Conservation (phyloP, 2,329 filamentous ascomycete genomes). For the Beauveria australis region DNA sequence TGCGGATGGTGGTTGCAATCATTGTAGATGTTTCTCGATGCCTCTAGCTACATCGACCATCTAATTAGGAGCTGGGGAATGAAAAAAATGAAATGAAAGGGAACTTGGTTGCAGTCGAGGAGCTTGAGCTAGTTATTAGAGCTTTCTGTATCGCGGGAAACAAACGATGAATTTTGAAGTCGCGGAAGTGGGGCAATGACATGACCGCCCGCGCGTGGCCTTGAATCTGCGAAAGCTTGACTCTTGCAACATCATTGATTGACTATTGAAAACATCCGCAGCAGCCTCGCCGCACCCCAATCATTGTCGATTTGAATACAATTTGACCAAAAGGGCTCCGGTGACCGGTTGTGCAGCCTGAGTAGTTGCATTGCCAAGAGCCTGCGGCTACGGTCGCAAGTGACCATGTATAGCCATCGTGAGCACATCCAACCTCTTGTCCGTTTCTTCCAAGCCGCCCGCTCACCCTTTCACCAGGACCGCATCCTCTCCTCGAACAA, state of each 20-base stretch:
- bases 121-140: background rate
- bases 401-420: constrained; percentile 28
- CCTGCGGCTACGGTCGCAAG: background rate
- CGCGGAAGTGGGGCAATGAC: constrained; percentile 2
- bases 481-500: constrained; percentile 84
- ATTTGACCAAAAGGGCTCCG: too few relatives aligned
- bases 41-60: background rate
- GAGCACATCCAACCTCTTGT: constrained; percentile 12
- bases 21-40: constrained; percentile 17
- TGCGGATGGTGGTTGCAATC: constrained; percentile 47
- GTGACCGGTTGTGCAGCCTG: too few relatives aligned
- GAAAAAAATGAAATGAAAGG: background rate
- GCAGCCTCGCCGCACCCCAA: background rate
- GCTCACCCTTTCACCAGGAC: constrained; percentile 31
- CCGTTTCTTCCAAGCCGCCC: background rate
- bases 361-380: background rate
- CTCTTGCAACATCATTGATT: background rate
- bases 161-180: background rate
- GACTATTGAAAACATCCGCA: background rate
- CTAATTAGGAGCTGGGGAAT: background rate
- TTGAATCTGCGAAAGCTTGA: background rate
- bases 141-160: background rate
- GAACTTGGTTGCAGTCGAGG: background rate
- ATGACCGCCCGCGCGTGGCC: background rate
- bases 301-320: background rate